A percentile compares a stretch with the other conserved stretches of the same genome.
phyloP scores from a whole-genome alignment of 306 rosid genomes.

The Coriaria nepalensis region DNA sequence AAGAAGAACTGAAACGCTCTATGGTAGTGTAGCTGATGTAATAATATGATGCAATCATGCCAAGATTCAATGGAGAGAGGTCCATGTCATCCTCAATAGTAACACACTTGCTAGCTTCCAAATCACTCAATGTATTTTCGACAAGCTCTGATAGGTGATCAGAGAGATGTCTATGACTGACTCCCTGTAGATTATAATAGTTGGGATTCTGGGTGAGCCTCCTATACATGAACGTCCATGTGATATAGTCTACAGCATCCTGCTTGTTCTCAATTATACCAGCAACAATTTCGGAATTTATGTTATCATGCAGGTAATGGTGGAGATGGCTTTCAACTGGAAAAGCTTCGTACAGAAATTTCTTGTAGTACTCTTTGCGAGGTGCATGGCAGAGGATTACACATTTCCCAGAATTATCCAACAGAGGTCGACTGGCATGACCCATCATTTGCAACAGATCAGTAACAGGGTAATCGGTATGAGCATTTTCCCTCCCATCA shows the following conservation, averaged over 20 bases:
- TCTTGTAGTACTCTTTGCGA: conserved; percentile 84
- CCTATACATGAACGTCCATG: conserved; percentile 94
- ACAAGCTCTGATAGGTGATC: conserved; percentile 90
- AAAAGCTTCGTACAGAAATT: conserved; percentile 85
- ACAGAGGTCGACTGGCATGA: conserved; percentile 86
- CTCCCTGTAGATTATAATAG: conserved; percentile 93
- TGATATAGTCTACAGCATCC: conserved; percentile 86
- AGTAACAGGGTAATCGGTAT: conserved; percentile 82
- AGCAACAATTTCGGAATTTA: conserved; percentile 81
- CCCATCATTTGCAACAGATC: conserved; percentile 98
- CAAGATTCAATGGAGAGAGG: conserved; percentile 79
- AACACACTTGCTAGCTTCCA: conserved; percentile 78
- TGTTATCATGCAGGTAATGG: conserved; percentile 72
- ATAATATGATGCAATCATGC: conserved; percentile 81
- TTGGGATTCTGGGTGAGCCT: conserved; percentile 91
- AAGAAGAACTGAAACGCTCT: conserved; percentile 72
- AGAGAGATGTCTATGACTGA: conserved; percentile 84
- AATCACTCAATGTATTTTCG: conserved; percentile 65
- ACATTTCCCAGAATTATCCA: conserved; percentile 81
- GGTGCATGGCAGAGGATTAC: conserved; percentile 93
- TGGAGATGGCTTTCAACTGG: conserved; percentile 94
- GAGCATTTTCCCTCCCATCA: conserved; percentile 85
- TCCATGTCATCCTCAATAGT: conserved; percentile 68
- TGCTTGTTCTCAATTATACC: conserved; percentile 78
- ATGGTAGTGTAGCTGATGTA: conserved; percentile 76